A percentile compares a stretch with the other conserved stretches of the same genome.
These are phyloP conservation scores for Cenchrus americanus DNA, from an alignment of 176 grass and related monocot genomes.

Conservation along the genomic window DNA sequence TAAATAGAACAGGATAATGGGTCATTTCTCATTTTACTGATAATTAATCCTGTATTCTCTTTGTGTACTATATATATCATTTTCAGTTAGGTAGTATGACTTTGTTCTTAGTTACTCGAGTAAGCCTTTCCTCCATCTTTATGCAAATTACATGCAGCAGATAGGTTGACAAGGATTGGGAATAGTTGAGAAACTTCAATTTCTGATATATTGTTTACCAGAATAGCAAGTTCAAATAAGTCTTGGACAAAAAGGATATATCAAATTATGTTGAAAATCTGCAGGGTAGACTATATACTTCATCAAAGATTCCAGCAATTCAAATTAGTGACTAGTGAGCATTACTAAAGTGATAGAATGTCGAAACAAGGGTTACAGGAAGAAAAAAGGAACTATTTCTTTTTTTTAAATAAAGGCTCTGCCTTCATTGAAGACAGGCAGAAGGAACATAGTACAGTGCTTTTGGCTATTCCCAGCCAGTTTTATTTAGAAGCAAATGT, in stretches of 20 bases:
- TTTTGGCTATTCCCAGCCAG: not conserved
- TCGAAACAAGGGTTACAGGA: not conserved
- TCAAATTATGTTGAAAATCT: conserved; percentile 3
- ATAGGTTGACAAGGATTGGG: not conserved
- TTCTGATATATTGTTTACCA: not conserved
- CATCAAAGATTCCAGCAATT: conserved; percentile 11
- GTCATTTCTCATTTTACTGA: conserved; percentile 7
- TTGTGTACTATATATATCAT: not conserved
- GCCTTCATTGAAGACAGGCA: not conserved
- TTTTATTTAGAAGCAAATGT: not conserved
- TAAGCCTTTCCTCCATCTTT: not conserved
- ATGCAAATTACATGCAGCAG: not conserved
- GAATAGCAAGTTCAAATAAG: conserved; percentile 5
- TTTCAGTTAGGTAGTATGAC: not conserved
- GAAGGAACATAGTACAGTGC: not conserved
- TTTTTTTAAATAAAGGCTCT: not conserved
- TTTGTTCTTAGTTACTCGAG: conserved; percentile 13
- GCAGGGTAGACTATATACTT: not conserved
- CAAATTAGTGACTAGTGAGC: not conserved
- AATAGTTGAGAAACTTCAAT: not conserved
- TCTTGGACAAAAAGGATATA: not conserved
- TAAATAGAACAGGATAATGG: not conserved
- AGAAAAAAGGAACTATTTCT: not conserved
- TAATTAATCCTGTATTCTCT: conserved; percentile 10
- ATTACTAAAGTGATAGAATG: not conserved